Percentiles rank a stretch among this genome's conserved stretches.
These are phyloP conservation scores for Nitzschia sp. DNA, from an alignment of 108 stramenopile genomes.

Conservation along the genomic window DNA sequence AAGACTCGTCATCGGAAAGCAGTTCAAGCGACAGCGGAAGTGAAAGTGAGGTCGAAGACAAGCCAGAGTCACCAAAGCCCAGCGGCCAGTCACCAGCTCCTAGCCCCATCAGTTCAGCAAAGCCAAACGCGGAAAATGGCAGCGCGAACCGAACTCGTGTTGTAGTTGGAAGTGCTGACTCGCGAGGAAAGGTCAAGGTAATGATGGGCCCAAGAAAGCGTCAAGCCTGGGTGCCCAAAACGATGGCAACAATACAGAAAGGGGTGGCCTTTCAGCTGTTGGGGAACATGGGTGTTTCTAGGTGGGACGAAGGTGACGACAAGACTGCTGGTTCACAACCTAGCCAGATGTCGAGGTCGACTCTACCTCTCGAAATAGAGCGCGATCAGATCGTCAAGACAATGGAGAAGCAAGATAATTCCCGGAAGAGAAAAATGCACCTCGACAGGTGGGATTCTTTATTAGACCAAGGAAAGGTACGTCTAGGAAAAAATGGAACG, in stretches of 20 bases:
- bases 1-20: neutral
- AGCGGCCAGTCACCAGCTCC: neutral
- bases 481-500: no score
- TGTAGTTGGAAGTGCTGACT: slow-evolving; percentile 34
- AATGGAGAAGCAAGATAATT: slow-evolving; percentile 50
- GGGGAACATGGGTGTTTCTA: slow-evolving; percentile 51
- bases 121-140: neutral
- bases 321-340: slow-evolving; percentile 16
- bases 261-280: slow-evolving; percentile 45
- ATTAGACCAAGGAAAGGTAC: slow-evolving; percentile 68
- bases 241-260: slow-evolving; percentile 25
- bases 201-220: slow-evolving; percentile 57
- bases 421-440: slow-evolving; percentile 67
- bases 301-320: slow-evolving; percentile 65
- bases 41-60: neutral
- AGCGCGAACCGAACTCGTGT: slow-evolving; percentile 29
- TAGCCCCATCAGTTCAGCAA: neutral
- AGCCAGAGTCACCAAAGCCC: neutral
- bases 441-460: slow-evolving; percentile 73
- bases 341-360: neutral
- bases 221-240: slow-evolving; percentile 57
- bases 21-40: neutral
- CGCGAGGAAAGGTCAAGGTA: slow-evolving; percentile 64
- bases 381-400: slow-evolving; percentile 35
- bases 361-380: slow-evolving; percentile 16